These are phyloP conservation scores for Oryza australiensis DNA, from an alignment of 176 grass and related monocot species.

Conservation along the genomic window DNA sequence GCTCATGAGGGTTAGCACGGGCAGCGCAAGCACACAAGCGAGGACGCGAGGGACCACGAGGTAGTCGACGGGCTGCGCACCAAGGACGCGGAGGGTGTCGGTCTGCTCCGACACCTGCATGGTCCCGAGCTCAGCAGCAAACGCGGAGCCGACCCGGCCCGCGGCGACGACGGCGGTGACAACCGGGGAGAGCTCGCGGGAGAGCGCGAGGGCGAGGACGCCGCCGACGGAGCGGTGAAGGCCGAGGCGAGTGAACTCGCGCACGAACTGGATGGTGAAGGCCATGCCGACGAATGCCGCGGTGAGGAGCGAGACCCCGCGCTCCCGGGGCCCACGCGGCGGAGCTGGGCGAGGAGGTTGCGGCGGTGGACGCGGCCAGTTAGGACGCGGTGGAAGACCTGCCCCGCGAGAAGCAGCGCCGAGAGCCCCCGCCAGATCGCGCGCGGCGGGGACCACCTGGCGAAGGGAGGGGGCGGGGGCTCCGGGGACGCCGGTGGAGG, in stretches of 20 bases:
- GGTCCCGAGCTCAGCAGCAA: slow-evolving; percentile 95
- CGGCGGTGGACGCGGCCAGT: slow-evolving; percentile 77
- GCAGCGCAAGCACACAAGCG: slow-evolving; percentile 81
- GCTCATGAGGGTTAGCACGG: slow-evolving; percentile 79
- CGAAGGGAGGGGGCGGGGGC: slow-evolving; percentile 29
- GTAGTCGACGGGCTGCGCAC: slow-evolving; percentile 85
- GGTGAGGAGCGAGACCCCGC: slow-evolving; percentile 85
- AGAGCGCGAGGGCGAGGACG: slow-evolving; percentile 89
- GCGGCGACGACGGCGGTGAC: slow-evolving; percentile 86
- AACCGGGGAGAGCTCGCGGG: slow-evolving; percentile 85
- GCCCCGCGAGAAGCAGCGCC: slow-evolving; percentile 75
- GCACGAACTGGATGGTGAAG: slow-evolving; percentile 99
- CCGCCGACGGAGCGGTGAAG: slow-evolving; percentile 95
- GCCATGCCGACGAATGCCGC: slow-evolving; percentile 97
- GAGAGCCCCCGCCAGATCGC: slow-evolving; percentile 88
- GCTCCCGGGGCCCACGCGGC: slow-evolving; percentile 75
- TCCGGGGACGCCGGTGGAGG: neutral
- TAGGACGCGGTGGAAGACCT: slow-evolving; percentile 78
- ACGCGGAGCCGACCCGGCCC: slow-evolving; percentile 87
- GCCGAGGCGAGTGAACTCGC: slow-evolving; percentile 97
- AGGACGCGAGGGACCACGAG: slow-evolving; percentile 85
- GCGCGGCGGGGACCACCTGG: slow-evolving; percentile 66
- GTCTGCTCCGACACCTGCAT: slow-evolving; percentile 99
- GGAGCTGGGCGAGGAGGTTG: slow-evolving; percentile 88
- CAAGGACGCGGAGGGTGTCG: slow-evolving; percentile 85